Conservation (phyloP, 495 filamentous ascomycete species). For the Zalerion maritima region DNA sequence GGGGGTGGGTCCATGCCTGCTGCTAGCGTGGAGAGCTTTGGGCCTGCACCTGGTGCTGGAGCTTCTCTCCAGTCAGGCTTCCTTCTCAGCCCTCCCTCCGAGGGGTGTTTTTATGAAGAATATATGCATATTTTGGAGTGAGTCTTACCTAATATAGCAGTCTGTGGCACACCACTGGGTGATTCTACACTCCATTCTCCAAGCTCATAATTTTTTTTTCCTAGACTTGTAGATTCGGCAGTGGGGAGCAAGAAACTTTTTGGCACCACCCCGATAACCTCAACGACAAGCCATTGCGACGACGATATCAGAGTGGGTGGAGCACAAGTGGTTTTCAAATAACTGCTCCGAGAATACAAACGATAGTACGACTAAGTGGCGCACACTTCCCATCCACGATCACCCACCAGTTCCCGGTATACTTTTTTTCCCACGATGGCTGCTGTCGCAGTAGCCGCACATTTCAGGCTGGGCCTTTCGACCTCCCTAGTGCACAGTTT, state of each 20-base stretch:
- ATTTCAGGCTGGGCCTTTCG: conserved; percentile 21
- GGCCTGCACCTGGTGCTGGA: neutral
- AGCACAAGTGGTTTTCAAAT: no score
- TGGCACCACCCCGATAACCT: no score
- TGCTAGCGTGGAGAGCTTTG: neutral
- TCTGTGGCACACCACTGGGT: conserved; percentile 5
- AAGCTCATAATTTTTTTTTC: conserved; percentile 15
- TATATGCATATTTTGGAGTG: no score
- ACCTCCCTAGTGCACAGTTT: conserved; percentile 25
- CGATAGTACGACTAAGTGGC: no score
- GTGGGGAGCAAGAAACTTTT: no score
- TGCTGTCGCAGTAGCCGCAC: conserved; percentile 20
- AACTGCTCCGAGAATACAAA: no score
- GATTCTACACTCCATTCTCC: conserved; percentile 11
- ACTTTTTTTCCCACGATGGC: conserved; percentile 21
- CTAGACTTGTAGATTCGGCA: no score
- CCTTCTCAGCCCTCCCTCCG: neutral
- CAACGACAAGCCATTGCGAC: no score
- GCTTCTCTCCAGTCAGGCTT: conserved; percentile 1
- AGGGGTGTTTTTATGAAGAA: no score
- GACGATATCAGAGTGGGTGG: no score
- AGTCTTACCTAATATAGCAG: no score
- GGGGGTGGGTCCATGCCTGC: neutral
- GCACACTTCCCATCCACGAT: conserved; percentile 1
- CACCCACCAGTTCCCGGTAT: neutral